Base-by-base conservation (phyloP, 78 protist species). In the Dictyostelium purpureum region DNA sequence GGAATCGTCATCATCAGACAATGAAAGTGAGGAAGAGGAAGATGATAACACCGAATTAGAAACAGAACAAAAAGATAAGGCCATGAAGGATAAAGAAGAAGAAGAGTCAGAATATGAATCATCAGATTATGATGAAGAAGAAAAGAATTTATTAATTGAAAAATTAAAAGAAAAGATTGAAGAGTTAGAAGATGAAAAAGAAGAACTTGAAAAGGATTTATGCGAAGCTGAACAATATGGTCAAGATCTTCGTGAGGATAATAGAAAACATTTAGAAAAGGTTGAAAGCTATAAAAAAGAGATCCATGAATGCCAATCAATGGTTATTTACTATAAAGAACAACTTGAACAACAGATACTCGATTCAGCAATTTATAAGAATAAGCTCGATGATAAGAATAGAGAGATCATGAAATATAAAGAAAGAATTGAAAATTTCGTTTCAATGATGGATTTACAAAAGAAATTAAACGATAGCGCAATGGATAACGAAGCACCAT, bases 291-390 rank as follows among this genome's bases (percentile, higher is more conserved):
- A 85, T 69, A 33, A 73, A 61, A 73, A 43, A 4, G 92, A 85
- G 66, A 31, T 85, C 1, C 6, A 40, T 7, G 92, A 85, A 42
- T 85, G 92, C 6, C 92, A 85, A 59, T 52, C 92, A 42, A 19
- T 85, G 43, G 82, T 85, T 56, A 57, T 52, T 6, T 85, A 73
- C 63, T 85, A 85, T 24, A 77, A 85, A 65, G 92, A 85, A 26
- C 81, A 85, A 35, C 4, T 85, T 16, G 54, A 45, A 7, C 65
- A 73, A 79, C 71, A 73, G 45, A 43, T 47, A 63, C 12, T 28
- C 2, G 92, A 85, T 35, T 21, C 21, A 37, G 73, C 40, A 16
- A 67, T 71, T 16, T 57, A 71, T 6, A 37, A 24, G 33, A 73
- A 67, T 12, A 52, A 61, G 26, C 35, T 73, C 10, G 31, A 59